Percentiles rank a stretch among this genome's conserved stretches.
phyloP scores from a whole-genome alignment of 1,284 basidiomycete genomes.

The Naganishia liquefaciens region DNA sequence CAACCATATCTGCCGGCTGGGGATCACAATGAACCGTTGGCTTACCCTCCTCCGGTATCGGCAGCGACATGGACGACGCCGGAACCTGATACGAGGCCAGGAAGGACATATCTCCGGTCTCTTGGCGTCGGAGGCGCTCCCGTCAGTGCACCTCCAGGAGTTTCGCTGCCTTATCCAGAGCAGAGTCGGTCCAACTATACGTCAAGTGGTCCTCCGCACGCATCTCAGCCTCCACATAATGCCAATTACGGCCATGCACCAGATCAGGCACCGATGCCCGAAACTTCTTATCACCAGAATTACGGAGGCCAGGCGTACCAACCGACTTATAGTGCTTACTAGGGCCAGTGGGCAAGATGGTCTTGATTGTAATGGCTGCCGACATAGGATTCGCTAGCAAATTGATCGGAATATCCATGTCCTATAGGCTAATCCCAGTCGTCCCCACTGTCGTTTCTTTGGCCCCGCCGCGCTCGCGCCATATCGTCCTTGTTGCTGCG shows the following conservation, averaged over 20 bases:
- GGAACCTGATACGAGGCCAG: conserved; percentile 12
- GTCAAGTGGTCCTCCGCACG: no score
- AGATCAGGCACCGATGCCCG: not conserved
- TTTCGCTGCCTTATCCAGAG: not conserved
- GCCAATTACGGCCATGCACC: no score
- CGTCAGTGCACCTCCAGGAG: not conserved
- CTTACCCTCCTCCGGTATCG: not conserved
- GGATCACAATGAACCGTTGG: not conserved
- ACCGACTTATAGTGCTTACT: conserved; percentile 5
- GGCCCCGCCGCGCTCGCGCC: conserved; percentile 5
- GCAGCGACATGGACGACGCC: conserved; percentile 3
- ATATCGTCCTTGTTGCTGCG: conserved; percentile 15
- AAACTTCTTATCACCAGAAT: no score
- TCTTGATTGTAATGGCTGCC: no score
- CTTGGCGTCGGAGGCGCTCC: conserved; percentile 8
- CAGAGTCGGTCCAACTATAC: not conserved
- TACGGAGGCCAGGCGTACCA: not conserved
- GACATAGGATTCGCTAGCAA: no score
- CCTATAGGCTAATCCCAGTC: conserved; percentile 12
- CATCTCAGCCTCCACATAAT: no score
- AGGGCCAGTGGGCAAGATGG: no score
- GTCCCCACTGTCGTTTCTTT: conserved; percentile 15
- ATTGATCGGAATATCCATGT: no score
- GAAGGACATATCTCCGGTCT: conserved; percentile 21
- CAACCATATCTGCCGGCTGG: not conserved